phyloP scores from a whole-genome alignment of 805 yeast species.

The Hemisphaericaspora nanyangensis region DNA sequence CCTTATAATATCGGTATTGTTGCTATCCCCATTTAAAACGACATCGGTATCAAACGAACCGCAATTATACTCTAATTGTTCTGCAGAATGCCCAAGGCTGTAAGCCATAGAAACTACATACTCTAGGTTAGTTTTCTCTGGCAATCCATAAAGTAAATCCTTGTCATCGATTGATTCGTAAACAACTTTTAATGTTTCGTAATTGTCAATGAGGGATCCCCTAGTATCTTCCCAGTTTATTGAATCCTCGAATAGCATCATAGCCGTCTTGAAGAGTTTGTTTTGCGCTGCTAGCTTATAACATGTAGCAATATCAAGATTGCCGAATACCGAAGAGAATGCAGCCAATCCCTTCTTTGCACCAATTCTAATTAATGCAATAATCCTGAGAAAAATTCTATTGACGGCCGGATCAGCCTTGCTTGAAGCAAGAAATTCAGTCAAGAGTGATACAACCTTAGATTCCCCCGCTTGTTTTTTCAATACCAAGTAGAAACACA shows the following conservation, averaged over 20 bases:
- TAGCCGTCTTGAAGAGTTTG: constrained; percentile 37
- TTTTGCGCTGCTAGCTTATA: constrained; percentile 28
- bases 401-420: constrained; percentile 7
- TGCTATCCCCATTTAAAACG: constrained; percentile 8
- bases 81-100: constrained; percentile 25
- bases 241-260: constrained; percentile 48
- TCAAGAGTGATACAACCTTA: constrained; percentile 9
- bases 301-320: constrained; percentile 24
- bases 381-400: constrained; percentile 17
- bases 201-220: neutral
- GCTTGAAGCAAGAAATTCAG: constrained; percentile 8
- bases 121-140: constrained; percentile 50
- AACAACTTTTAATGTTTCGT: constrained; percentile 15
- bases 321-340: constrained; percentile 25
- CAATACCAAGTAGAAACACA: constrained; percentile 19
- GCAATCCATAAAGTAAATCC: constrained; percentile 65
- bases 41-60: constrained; percentile 50
- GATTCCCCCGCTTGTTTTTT: constrained; percentile 14
- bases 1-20: constrained; percentile 17
- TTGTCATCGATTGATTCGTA: constrained; percentile 55
- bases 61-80: constrained; percentile 49
- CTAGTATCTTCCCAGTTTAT: constrained; percentile 11
- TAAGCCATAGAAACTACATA: constrained; percentile 46
- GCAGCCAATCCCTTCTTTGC: constrained; percentile 19
- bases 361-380: constrained; percentile 39